Evolutionary conservation across 805 yeast genomes (phyloP).

Genomic region (Candida qinlingensis): DNA sequence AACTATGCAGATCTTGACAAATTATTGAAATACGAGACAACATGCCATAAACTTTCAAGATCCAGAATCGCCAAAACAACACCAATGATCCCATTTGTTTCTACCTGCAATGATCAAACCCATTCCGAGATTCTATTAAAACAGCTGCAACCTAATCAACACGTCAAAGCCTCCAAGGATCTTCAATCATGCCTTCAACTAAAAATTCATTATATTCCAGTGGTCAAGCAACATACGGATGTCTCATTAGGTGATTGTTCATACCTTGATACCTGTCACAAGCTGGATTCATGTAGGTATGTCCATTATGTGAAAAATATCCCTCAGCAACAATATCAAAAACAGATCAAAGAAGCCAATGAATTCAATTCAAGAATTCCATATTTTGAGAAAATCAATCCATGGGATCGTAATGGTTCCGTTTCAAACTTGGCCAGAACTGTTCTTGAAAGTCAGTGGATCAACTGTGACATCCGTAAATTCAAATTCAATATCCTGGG

Average conservation of each 20-base stretch:
- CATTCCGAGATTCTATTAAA: conserved; percentile 18
- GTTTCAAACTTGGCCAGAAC: conserved; percentile 30
- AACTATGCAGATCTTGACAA: conserved; percentile 11
- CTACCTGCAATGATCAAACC: conserved; percentile 41
- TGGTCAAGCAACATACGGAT: conserved; percentile 61
- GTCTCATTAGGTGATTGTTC: conserved; percentile 80
- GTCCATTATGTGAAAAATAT: conserved; percentile 59
- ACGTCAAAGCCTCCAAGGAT: conserved; percentile 26
- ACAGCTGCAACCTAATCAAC: conserved; percentile 18
- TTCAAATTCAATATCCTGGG: conserved; percentile 71
- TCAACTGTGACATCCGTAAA: conserved; percentile 73
- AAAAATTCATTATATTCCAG: conserved; percentile 49
- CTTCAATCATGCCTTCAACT: conserved; percentile 11
- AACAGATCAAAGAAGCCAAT: conserved; percentile 18
- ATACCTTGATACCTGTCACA: conserved; percentile 90
- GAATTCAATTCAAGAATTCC: conserved; percentile 17
- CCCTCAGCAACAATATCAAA: conserved; percentile 28
- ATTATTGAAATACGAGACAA: conserved; percentile 30
- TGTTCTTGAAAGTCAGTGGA: conserved; percentile 70
- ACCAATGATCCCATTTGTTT: conserved; percentile 37
- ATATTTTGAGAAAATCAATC: conserved; percentile 23
- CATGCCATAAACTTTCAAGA: conserved; percentile 35
- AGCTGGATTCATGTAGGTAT: conserved; percentile 72
- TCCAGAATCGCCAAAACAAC: conserved; percentile 37
- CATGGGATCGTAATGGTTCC: conserved; percentile 31